Evolutionary conservation across 2,329 filamentous ascomycete species (phyloP).

Genomic region (Cadophora sp.): DNA sequence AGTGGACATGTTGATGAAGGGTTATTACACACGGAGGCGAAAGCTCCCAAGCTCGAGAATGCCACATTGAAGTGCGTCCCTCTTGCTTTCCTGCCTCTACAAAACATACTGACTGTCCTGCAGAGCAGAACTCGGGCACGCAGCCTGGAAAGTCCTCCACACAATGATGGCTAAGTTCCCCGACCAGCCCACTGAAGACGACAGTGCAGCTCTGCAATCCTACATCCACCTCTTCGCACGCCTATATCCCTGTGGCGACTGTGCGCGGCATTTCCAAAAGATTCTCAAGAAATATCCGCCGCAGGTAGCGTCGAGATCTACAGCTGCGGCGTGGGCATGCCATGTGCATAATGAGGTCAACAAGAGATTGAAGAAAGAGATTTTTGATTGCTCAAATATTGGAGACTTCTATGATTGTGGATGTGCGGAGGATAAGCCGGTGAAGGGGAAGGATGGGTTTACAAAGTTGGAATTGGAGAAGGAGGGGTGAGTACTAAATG

Average conservation of each 20-base stretch:
- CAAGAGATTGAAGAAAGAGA: conserved; percentile 63
- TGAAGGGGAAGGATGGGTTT: conserved; percentile 42
- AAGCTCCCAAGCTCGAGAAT: conserved; percentile 83
- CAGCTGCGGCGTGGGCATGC: conserved; percentile 72
- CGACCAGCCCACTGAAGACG: conserved; percentile 66
- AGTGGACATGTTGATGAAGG: conserved; percentile 49
- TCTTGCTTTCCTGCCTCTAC: not conserved
- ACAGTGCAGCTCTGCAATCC: conserved; percentile 66
- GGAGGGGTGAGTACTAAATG: conserved; percentile 37
- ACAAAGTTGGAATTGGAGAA: conserved; percentile 44
- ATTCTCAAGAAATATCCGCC: conserved; percentile 68
- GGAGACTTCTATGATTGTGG: conserved; percentile 77
- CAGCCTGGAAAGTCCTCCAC: conserved; percentile 74
- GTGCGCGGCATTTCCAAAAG: conserved; percentile 70
- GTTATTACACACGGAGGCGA: conserved; percentile 71
- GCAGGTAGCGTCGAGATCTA: conserved; percentile 67
- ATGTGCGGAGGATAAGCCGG: conserved; percentile 67
- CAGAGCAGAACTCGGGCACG: conserved; percentile 65
- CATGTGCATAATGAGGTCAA: conserved; percentile 74
- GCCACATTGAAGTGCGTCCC: conserved; percentile 73
- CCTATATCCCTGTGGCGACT: conserved; percentile 75
- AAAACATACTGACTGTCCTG: conserved; percentile 23
- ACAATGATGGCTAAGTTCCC: conserved; percentile 75
- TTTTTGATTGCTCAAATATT: conserved; percentile 71
- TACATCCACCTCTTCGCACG: conserved; percentile 71